Evolutionary conservation across 169 alveolate species (phyloP), one percentile per base, ranked within the genome.

Genomic region (Plasmodium cynomolgi): DNA sequence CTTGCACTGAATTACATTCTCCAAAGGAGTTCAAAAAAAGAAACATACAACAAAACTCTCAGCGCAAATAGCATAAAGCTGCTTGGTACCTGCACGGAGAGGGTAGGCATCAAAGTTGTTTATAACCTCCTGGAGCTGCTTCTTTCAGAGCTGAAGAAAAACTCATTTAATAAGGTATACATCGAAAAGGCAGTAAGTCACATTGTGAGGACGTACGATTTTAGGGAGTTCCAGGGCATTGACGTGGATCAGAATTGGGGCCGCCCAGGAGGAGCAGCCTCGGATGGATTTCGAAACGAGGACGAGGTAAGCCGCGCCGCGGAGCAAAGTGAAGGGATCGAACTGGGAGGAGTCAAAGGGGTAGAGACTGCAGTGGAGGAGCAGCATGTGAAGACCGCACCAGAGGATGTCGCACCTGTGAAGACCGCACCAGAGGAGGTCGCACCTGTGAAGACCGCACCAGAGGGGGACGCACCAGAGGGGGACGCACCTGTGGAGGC

Each of bases 151-250:
- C n/a, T 91, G 37, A 91, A 91, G 73, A 91, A 81, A 31, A 91
- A 91, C 58, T 72, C 92, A 17, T 73, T 71, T 54, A 91, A 91
- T 74, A 91, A 91, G 39, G 13, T 91, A 17, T 91, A 91, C 79
- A 56, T 91, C 15, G 95, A 91, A 91, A 91, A 91, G 33, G 73
- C 92, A 33, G 54, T 91, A 34, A 91, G 95, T 26, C 91, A 82
- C 31, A 23, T 91, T 15, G 81, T 82, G 68, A 37, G 95, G 23
- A 50, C 77, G 11, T 81, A 81, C 47, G 73, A 91, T 91, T 91
- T 91, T 86, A 86, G 47, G 15, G 93, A 86, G 39, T 86, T 86
- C 62, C 29, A 75, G 80, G 73, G 75, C 20, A 20, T 29, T 17
- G 20, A 68, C 6, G 11, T 11, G 39, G 92, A 56, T 39, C 37